Evolutionary conservation across 1,284 basidiomycete genomes (phyloP), one percentile per base, ranked within the genome.

Genomic region (Anthracocystis panici-leucophaei): DNA sequence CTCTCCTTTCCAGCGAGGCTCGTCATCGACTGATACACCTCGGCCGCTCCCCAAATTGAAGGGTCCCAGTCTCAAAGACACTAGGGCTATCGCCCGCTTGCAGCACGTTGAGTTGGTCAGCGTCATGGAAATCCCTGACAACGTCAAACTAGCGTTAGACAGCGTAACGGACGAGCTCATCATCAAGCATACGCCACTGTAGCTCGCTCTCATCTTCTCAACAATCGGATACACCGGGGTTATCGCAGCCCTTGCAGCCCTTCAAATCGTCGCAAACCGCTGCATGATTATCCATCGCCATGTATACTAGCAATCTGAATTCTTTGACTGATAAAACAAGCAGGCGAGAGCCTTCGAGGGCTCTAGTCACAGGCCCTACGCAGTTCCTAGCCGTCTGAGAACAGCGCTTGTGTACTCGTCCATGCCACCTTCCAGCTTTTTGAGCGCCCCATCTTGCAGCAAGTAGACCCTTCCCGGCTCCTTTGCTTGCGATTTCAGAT

Each of bases 381-480:
- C 40, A 23, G 54, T 23, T 2, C 57, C 65, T 2, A 70, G 48
- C 5, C 38, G 55, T 44, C 63, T 52, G 25, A 75, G 85, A 78
- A 85, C 84, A 41, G 83, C 84, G 9, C 84, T 82, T 7, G 86
- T 85, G 53, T 86, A 85, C 48, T 85, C 83, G 87, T 87, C 83
- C 85, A 88, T 86, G 2, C 88, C 88, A 16, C 85, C 85, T 12
- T 85, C 84, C 57, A 88, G 75, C 49, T 83, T 54, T 65, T 86
- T 86, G 21, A 89, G 77, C 64, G 84, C 86, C 1, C 86, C 87
- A 46, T 86, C 84, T 20, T 87, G 84, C 11, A 89, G 86, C 48
- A 87, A 79, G 61, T 86, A 89, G 6, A 88, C 87, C 61, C 84
- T 75, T n/a, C 88, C 88, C 6, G 83, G 82, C 25, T 85, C 61